Evolutionary conservation across 768 basidiomycete species (phyloP), one percentile per base, ranked within the genome.

Genomic region (Termitomyces sp.): DNA sequence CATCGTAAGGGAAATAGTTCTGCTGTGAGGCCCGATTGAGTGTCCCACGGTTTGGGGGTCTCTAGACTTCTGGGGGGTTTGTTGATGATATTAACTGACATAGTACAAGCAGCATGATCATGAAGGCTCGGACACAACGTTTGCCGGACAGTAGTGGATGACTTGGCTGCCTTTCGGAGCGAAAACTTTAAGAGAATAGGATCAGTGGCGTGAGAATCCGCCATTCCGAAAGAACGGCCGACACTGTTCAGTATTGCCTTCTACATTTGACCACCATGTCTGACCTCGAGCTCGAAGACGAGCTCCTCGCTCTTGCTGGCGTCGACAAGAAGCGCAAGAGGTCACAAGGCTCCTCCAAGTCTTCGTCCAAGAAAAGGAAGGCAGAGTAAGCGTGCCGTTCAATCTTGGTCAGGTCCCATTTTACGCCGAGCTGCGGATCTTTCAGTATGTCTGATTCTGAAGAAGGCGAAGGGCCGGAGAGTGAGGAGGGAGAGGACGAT

Each of bases 271-370:
- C 56, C 52, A 58, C 38, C 52, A 82, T 81, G 79, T 80, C 78
- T 26, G 79, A 79, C 66, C 74, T 76, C 58, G 78, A 73, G 57
- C 73, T 82, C 60, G 80, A 81, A 66, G 88, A 90, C 64, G 88
- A 93, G 68, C 84, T 94, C 28, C 85, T 94, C 44, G 90, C 82
- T 65, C 86, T 94, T 45, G 88, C 88, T 0, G 90, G 87, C 1
- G 88, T 70, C 52, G 85, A 87, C 68, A 88, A 85, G 69, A 85
- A 85, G 61, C 79, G 78, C 57, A 86, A 84, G 69, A 76, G 78
- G 60, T 78, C 78, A 47, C 82, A 82, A 53, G 68, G 73, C 8
- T 62, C 75, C 8, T 69, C 71, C n/a, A 72, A 76, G 61, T 67
- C 71, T 40, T 69, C 74, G 44, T 72, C 73, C 62, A 87, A 91